These are phyloP conservation scores for Raddia distichophylla DNA, from an alignment of 176 grass and related monocot genomes.

Conservation along the genomic window DNA sequence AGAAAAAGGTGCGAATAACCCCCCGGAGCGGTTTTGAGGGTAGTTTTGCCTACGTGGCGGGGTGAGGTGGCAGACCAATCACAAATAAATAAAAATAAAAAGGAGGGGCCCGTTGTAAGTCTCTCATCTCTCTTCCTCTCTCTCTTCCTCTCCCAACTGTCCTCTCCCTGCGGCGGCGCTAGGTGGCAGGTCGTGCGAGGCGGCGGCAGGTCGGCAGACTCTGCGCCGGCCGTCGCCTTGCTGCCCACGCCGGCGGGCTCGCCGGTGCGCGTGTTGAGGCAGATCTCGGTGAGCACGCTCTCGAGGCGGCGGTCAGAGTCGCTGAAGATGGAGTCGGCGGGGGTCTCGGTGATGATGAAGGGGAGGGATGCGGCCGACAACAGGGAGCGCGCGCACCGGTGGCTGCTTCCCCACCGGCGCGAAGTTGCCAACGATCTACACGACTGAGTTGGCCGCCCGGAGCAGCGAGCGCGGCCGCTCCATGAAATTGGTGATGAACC, in stretches of 20 bases:
- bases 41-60: too few relatives aligned
- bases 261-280: constrained; percentile 70
- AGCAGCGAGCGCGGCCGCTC: constrained; percentile 60
- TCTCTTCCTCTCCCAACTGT: too few relatives aligned
- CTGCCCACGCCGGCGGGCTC: constrained; percentile 58
- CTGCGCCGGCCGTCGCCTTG: not conserved
- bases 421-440: constrained; percentile 86
- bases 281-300: constrained; percentile 89
- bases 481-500: constrained; percentile 54
- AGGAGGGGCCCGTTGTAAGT: too few relatives aligned
- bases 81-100: too few relatives aligned
- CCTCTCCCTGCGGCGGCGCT: too few relatives aligned
- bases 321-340: constrained; percentile 93
- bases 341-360: constrained; percentile 74
- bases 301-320: constrained; percentile 55
- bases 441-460: constrained; percentile 50
- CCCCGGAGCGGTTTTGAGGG: too few relatives aligned
- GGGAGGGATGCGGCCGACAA: constrained; percentile 62
- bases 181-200: too few relatives aligned
- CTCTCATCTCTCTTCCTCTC: too few relatives aligned
- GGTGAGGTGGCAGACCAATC: too few relatives aligned
- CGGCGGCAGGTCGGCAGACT: too few relatives aligned
- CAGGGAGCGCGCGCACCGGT: constrained; percentile 36
- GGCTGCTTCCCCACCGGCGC: constrained; percentile 63
- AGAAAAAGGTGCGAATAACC: too few relatives aligned